These are phyloP conservation scores for Fusarium compactum DNA, from an alignment of 2,329 filamentous ascomycete genomes.

Conservation along the genomic window DNA sequence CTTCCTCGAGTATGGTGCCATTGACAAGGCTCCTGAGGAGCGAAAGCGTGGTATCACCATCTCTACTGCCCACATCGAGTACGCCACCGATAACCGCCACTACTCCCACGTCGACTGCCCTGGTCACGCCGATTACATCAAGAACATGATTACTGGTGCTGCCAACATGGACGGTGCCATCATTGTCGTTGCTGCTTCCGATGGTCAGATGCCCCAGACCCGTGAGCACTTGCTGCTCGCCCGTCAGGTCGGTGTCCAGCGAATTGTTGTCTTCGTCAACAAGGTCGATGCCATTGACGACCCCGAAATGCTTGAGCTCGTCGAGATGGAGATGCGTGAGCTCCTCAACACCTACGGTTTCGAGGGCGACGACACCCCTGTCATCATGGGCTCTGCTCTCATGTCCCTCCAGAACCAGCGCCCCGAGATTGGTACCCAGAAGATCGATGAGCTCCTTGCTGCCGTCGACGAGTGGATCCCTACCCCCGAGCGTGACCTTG, in stretches of 20 bases:
- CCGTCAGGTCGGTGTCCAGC: conserved; percentile 97
- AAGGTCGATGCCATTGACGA: conserved; percentile 98
- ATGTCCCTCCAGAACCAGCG: conserved; percentile 90
- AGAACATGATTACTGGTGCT: conserved; percentile 99
- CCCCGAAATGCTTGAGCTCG: conserved; percentile 99
- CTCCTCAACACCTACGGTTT: conserved; percentile 93
- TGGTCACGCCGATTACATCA: conserved; percentile 99
- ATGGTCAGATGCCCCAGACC: conserved; percentile 99
- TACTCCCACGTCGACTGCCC: conserved; percentile 99
- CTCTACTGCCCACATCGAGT: conserved; percentile 98
- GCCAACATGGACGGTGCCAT: conserved; percentile 99
- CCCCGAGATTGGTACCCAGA: conserved; percentile 85
- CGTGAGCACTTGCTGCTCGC: conserved; percentile 97
- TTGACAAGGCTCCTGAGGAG: conserved; percentile 99
- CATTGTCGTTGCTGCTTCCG: conserved; percentile 97
- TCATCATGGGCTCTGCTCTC: conserved; percentile 95
- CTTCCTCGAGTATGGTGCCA: conserved; percentile 97
- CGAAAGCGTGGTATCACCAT: conserved; percentile 99
- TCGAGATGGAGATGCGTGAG: conserved; percentile 99
- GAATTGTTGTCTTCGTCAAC: conserved; percentile 99
- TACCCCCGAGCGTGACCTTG: conserved; percentile 90
- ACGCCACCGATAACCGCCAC: conserved; percentile 91
- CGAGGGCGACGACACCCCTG: conserved; percentile 97
- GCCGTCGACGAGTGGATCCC: conserved; percentile 97
- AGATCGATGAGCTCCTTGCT: conserved; percentile 91